These are phyloP conservation scores for Pythium guiyangense DNA, from an alignment of 352 stramenopile species.

Conservation along the genomic window DNA sequence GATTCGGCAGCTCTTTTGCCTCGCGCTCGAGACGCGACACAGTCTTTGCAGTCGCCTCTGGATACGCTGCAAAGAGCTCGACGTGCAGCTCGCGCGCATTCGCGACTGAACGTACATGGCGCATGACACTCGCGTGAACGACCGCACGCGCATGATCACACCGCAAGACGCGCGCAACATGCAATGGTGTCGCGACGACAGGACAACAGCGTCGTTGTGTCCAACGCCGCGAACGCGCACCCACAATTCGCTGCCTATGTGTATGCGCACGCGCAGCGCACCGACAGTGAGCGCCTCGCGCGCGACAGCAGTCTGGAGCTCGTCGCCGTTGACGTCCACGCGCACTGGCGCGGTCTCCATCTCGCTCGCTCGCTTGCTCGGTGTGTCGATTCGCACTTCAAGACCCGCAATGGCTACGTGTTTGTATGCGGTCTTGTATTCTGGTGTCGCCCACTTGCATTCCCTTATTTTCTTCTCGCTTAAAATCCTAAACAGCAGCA, in stretches of 20 bases:
- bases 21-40: conserved; percentile 62
- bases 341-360: too few relatives aligned
- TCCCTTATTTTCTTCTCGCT: too few relatives aligned
- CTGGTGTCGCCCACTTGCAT: too few relatives aligned
- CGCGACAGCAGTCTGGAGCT: conserved; percentile 12
- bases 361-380: too few relatives aligned
- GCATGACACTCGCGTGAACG: not conserved
- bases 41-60: conserved; percentile 44
- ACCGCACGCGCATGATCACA: too few relatives aligned
- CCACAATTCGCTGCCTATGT: not conserved
- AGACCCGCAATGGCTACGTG: too few relatives aligned
- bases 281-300: conserved; percentile 23
- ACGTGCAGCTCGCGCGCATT: conserved; percentile 34
- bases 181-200: not conserved
- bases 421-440: too few relatives aligned
- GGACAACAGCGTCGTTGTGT: not conserved
- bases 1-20: conserved; percentile 55
- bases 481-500: too few relatives aligned
- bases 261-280: conserved; percentile 3
- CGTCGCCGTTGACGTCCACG: conserved; percentile 12
- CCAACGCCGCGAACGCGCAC: not conserved
- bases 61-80: conserved; percentile 44
- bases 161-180: too few relatives aligned
- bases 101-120: conserved; percentile 22
- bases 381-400: too few relatives aligned